Evolutionary conservation across 495 filamentous ascomycete species (phyloP).

Genomic region (Penicillium herquei): DNA sequence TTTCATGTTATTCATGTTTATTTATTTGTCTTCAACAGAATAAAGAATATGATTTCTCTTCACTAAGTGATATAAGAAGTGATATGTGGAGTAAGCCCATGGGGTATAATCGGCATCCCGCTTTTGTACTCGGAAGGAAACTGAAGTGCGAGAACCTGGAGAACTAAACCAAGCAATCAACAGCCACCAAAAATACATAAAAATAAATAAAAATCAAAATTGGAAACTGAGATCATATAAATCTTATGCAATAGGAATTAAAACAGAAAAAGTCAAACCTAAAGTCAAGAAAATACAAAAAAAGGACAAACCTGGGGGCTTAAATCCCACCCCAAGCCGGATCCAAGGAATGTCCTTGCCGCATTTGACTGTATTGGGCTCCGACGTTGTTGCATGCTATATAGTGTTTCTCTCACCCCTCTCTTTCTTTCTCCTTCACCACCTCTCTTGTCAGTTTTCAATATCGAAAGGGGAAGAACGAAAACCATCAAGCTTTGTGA

Average conservation of each 20-base stretch:
- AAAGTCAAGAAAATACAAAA: background rate
- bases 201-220: background rate
- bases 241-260: background rate
- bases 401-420: constrained; percentile 2
- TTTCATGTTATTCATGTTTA: background rate
- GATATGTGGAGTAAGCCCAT: background rate
- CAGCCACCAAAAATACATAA: background rate
- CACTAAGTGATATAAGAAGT: background rate
- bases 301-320: background rate
- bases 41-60: background rate
- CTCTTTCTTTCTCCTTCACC: background rate
- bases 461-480: background rate
- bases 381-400: constrained; percentile 13
- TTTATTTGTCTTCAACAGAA: background rate
- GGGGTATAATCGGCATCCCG: constrained; percentile 22
- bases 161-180: background rate
- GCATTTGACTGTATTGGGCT: constrained; percentile 11
- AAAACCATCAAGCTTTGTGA: no score
- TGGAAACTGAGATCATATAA: background rate
- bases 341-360: constrained; percentile 14
- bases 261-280: background rate
- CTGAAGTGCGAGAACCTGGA: constrained; percentile 15
- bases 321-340: background rate
- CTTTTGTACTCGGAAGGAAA: constrained; percentile 10
- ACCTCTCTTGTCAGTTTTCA: constrained; percentile 8